These are phyloP conservation scores for Malassezia caprae DNA, from an alignment of 1,284 basidiomycete genomes.

Conservation along the genomic window DNA sequence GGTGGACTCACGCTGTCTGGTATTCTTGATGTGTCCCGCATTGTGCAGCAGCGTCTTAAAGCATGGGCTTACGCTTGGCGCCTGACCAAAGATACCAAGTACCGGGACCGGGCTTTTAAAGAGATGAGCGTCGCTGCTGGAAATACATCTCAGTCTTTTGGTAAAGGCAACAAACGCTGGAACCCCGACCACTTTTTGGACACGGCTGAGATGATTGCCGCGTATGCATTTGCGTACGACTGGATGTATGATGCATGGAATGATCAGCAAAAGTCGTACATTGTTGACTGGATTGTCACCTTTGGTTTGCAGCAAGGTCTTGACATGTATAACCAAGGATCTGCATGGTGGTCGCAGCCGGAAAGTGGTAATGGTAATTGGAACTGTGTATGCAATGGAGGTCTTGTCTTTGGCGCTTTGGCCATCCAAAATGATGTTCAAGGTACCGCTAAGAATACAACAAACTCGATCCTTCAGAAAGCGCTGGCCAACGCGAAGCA, in stretches of 20 bases:
- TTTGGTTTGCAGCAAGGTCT: conserved; percentile 59
- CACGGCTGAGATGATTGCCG: conserved; percentile 66
- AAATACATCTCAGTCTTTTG: conserved; percentile 52
- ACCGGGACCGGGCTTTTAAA: conserved; percentile 70
- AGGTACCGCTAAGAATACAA: conserved; percentile 68
- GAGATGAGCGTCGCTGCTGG: conserved; percentile 57
- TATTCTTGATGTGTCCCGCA: conserved; percentile 81
- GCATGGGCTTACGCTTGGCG: conserved; percentile 83
- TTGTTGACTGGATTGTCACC: conserved; percentile 65
- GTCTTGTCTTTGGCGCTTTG: conserved; percentile 76
- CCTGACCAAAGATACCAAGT: conserved; percentile 80
- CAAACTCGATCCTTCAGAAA: conserved; percentile 59
- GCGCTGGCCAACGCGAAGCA: conserved; percentile 65
- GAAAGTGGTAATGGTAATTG: conserved; percentile 63
- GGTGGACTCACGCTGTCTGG: conserved; percentile 60
- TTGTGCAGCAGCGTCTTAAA: conserved; percentile 81
- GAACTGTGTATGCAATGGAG: conserved; percentile 95
- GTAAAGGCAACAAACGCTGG: conserved; percentile 56
- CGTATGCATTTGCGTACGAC: conserved; percentile 71
- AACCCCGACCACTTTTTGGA: conserved; percentile 88
- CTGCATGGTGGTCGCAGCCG: conserved; percentile 52
- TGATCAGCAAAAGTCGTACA: conserved; percentile 60
- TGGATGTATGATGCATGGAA: conserved; percentile 81
- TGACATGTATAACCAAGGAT: conserved; percentile 43
- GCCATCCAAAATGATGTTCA: conserved; percentile 61